Evolutionary conservation across 768 basidiomycete species (phyloP), one percentile per base, ranked within the genome.

Genomic region (Amanita rubescens): DNA sequence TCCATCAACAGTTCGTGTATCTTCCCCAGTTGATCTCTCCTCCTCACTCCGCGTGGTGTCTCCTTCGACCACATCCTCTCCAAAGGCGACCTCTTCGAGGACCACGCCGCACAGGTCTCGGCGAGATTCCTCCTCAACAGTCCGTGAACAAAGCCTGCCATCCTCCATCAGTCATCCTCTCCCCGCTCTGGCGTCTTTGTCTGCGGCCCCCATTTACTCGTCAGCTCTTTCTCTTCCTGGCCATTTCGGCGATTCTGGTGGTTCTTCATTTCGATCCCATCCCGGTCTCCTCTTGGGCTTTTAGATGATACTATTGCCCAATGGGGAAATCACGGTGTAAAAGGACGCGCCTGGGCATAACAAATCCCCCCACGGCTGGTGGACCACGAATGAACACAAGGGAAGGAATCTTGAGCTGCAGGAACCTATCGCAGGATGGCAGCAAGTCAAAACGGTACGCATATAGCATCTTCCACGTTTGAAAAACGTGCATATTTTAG

Each of bases 331-430:
- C 22, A 17, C 25, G 33, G 46, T 9, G n/a, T n/a, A n/a, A n/a
- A n/a, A n/a, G n/a, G n/a, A n/a, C n/a, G n/a, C n/a, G n/a, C n/a
- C n/a, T n/a, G n/a, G n/a, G n/a, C n/a, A n/a, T n/a, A n/a, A n/a
- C n/a, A n/a, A n/a, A n/a, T 30, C 8, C 27, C 8, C 27, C 27
- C 27, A 4, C 8, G 27, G 27, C 8, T 30, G 27, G 27, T 30
- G 8, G 27, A 30, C 56, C 59, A 61, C 59, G 56, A 63, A 63
- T 54, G 60, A 58, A 12, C 65, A 65, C 12, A 66, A 63, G 57
- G 65, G 62, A 59, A 67, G 67, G 54, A 65, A 66, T 30, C 27
- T 30, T 8, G 27, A 30, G 27, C 27, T 30, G 27, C 27, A 30
- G 27, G 27, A 30, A 8, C 27, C 27, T 30, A 8, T 30, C 5